A percentile compares a stretch with the other conserved stretches of the same genome.
Evolutionary conservation across 331 rosid species (phyloP).

Genomic region (Cydonia oblonga): DNA sequence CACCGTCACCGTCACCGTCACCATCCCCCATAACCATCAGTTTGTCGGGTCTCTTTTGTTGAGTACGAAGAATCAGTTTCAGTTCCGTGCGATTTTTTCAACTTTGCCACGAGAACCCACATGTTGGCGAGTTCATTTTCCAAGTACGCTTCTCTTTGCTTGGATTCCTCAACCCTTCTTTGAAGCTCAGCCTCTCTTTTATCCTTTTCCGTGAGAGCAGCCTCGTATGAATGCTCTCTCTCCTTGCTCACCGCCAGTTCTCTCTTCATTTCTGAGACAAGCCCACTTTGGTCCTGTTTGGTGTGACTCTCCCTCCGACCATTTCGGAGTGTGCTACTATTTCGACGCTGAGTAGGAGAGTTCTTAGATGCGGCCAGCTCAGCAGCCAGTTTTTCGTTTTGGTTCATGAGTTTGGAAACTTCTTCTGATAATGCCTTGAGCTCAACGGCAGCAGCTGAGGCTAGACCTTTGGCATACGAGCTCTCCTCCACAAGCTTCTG

Average conservation of each 20-base stretch:
- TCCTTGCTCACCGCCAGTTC: constrained; percentile 77
- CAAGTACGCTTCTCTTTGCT: constrained; percentile 81
- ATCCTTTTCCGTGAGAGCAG: constrained; percentile 61
- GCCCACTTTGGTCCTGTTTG: constrained; percentile 53
- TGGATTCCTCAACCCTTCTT: constrained; percentile 79
- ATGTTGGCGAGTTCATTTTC: constrained; percentile 97
- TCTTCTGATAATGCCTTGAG: constrained; percentile 96
- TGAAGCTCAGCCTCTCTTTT: constrained; percentile 75
- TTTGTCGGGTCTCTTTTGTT: constrained; percentile 30
- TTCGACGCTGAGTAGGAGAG: constrained; percentile 59
- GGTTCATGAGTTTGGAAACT: constrained; percentile 89
- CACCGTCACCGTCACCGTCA: not conserved
- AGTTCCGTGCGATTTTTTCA: constrained; percentile 67
- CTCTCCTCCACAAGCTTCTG: constrained; percentile 90
- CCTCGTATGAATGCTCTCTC: constrained; percentile 69
- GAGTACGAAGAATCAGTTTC: constrained; percentile 62
- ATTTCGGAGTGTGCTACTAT: constrained; percentile 36
- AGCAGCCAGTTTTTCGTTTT: constrained; percentile 62
- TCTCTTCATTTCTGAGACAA: constrained; percentile 57
- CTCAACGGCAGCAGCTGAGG: constrained; percentile 99
- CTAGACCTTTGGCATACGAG: constrained; percentile 91
- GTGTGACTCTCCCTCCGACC: constrained; percentile 59
- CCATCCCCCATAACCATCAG: constrained; percentile 34
- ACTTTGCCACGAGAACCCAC: constrained; percentile 98
- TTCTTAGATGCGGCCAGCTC: constrained; percentile 70